Evolutionary conservation across 1,284 basidiomycete species (phyloP).

Genomic region (Apiotrichum montevideense): DNA sequence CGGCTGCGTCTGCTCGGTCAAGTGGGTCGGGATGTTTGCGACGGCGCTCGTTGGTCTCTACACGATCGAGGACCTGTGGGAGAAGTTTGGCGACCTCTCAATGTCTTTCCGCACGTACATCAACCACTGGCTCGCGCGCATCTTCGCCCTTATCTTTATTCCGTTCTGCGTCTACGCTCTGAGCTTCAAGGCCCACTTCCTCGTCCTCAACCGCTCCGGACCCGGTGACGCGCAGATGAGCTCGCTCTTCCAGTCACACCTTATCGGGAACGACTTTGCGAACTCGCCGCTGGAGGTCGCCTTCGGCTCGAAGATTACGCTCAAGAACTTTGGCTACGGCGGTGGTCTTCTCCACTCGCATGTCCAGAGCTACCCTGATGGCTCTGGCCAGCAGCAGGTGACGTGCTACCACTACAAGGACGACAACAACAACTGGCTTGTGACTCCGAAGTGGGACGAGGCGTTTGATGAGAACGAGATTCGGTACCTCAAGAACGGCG

Average conservation of each 20-base stretch:
- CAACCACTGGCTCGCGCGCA: constrained; percentile 84
- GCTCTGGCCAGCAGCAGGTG: constrained; percentile 92
- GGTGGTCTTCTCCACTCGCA: constrained; percentile 96
- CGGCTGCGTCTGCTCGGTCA: constrained; percentile 93
- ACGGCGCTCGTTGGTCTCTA: constrained; percentile 91
- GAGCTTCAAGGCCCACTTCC: constrained; percentile 93
- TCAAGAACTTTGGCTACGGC: constrained; percentile 98
- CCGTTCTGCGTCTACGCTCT: constrained; percentile 88
- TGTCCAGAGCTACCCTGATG: constrained; percentile 85
- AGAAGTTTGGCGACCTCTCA: constrained; percentile 91
- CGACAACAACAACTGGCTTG: constrained; percentile 86
- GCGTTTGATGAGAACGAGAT: constrained; percentile 59
- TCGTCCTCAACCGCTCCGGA: constrained; percentile 87
- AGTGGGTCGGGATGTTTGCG: constrained; percentile 93
- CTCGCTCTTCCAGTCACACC: constrained; percentile 95
- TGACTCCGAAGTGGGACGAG: constrained; percentile 71
- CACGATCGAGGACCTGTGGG: constrained; percentile 96
- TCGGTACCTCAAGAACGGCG: constrained; percentile 68
- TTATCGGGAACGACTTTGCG: constrained; percentile 87
- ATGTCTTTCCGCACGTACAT: constrained; percentile 82
- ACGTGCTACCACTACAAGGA: constrained; percentile 99
- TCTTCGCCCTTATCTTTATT: constrained; percentile 77
- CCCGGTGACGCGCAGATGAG: constrained; percentile 98
- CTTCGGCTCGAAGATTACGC: constrained; percentile 79
- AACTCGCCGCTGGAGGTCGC: constrained; percentile 84